Percentiles rank a stretch among this genome's conserved stretches.
These are phyloP conservation scores for Xerocomus potaroensis DNA, from an alignment of 768 basidiomycete species.

Conservation along the genomic window DNA sequence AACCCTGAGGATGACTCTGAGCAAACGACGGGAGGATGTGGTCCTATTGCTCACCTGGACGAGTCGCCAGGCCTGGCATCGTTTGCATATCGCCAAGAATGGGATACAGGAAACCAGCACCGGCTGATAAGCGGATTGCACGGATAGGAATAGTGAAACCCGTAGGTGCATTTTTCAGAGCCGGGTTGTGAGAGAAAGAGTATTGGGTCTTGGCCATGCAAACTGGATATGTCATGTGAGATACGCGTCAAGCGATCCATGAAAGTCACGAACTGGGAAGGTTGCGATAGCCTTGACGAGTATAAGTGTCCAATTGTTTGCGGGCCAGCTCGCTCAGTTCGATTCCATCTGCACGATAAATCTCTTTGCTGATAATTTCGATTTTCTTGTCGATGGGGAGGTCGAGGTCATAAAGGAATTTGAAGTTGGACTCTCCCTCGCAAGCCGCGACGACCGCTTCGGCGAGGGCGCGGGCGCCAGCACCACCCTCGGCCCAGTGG, in stretches of 20 bases:
- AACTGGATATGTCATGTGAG: conserved; percentile 42
- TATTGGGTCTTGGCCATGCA: conserved; percentile 99
- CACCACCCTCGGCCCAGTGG: conserved; percentile 97
- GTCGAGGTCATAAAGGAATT: conserved; percentile 88
- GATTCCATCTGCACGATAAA: conserved; percentile 93
- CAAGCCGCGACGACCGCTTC: conserved; percentile 89
- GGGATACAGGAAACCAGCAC: conserved; percentile 95
- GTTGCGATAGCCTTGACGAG: conserved; percentile 77
- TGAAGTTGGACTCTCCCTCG: conserved; percentile 79
- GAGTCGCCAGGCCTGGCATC: conserved; percentile 93
- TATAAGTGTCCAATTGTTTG: conserved; percentile 87
- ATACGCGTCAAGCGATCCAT: conserved; percentile 1
- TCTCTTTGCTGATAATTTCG: conserved; percentile 76
- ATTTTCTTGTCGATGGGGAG: conserved; percentile 88
- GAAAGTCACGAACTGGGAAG: conserved; percentile 61
- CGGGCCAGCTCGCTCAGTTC: conserved; percentile 80
- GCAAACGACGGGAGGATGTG: background rate
- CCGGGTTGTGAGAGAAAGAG: conserved; percentile 93
- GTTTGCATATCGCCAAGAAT: conserved; percentile 97
- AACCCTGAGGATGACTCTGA: conserved; percentile 50
- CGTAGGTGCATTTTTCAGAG: conserved; percentile 83
- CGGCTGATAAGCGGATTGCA: conserved; percentile 82
- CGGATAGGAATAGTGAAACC: conserved; percentile 94
- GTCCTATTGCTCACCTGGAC: conserved; percentile 58
- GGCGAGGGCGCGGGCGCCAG: conserved; percentile 84